Conservation (phyloP, 495 filamentous ascomycete species). For the Aspergillus nidulans region DNA sequence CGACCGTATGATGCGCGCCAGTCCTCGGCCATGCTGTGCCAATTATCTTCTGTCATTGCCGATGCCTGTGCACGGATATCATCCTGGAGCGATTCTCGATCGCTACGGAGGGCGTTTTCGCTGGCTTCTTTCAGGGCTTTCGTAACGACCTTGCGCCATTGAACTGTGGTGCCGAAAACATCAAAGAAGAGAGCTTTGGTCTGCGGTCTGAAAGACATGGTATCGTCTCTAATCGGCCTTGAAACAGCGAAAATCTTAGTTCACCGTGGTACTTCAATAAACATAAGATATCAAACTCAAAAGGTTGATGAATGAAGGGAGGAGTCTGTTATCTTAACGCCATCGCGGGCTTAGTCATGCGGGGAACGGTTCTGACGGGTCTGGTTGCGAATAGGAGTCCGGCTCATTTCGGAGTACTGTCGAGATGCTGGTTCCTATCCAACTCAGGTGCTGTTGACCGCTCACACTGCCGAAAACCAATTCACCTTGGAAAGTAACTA, state of each 20-base stretch:
- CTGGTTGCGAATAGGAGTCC: background rate
- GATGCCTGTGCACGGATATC: conserved; percentile 44
- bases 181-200: conserved; percentile 56
- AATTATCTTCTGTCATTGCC: conserved; percentile 51
- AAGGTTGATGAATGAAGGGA: no score
- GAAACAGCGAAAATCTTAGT: background rate
- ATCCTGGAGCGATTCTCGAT: conserved; percentile 39
- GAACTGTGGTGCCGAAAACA: conserved; percentile 73
- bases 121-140: conserved; percentile 41
- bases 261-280: no score
- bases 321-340: background rate
- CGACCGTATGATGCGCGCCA: conserved; percentile 61
- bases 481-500: no score
- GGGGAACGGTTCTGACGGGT: background rate
- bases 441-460: background rate
- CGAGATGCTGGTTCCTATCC: background rate
- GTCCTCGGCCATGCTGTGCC: conserved; percentile 58
- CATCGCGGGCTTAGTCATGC: background rate
- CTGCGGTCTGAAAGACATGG: conserved; percentile 29
- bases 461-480: no score
- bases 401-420: background rate
- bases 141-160: conserved; percentile 63
- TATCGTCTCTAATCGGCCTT: background rate
- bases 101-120: conserved; percentile 37
- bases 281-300: no score